Evolutionary conservation across 345 rosid genomes (phyloP).

Genomic region (Zanthoxylum bungeanum): DNA sequence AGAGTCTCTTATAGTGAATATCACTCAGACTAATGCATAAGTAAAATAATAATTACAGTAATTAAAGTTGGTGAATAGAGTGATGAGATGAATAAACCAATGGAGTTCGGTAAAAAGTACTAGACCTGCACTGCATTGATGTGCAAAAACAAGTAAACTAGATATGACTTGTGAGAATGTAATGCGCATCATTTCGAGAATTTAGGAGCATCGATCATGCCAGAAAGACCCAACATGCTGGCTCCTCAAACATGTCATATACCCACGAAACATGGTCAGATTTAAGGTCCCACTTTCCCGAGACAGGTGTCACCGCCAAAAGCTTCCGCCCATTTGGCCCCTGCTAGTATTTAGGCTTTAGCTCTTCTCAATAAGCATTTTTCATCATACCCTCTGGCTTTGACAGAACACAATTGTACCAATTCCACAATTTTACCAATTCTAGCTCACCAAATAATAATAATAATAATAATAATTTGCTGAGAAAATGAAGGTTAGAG

Average conservation of each 20-base stretch:
- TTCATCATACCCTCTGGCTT: background rate
- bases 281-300: constrained; percentile 25
- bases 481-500: constrained; percentile 59
- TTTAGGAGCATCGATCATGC: constrained; percentile 47
- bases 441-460: constrained; percentile 17
- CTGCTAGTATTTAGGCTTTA: constrained; percentile 9
- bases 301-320: constrained; percentile 38
- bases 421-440: too few relatives aligned
- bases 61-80: background rate
- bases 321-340: constrained; percentile 18
- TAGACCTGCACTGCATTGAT: background rate
- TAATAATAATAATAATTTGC: too few relatives aligned
- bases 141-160: background rate
- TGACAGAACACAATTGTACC: constrained; percentile 15
- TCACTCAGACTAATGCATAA: too few relatives aligned
- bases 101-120: background rate
- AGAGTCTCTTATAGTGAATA: too few relatives aligned
- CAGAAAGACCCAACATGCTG: constrained; percentile 46
- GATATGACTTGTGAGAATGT: too few relatives aligned
- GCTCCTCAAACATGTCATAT: constrained; percentile 42
- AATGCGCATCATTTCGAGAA: constrained; percentile 34
- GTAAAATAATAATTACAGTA: too few relatives aligned
- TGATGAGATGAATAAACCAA: too few relatives aligned
- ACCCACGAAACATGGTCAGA: constrained; percentile 24
- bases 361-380: constrained; percentile 7